Evolutionary conservation across 2,329 filamentous ascomycete genomes (phyloP).

Genomic region (Xylaria sp.): DNA sequence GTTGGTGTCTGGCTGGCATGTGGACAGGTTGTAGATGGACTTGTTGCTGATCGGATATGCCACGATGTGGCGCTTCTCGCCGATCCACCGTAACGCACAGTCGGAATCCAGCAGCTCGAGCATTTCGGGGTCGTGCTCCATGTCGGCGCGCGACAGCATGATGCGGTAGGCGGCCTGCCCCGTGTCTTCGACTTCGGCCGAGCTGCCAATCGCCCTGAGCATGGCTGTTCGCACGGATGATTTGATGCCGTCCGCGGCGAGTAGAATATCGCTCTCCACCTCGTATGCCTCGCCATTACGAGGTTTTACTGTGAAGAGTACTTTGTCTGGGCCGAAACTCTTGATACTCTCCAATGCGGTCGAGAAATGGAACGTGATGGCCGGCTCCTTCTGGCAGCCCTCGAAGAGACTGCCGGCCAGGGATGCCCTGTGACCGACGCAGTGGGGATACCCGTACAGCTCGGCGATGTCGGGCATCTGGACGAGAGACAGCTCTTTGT

Average conservation of each 20-base stretch:
- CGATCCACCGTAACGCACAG: slow-evolving; percentile 79
- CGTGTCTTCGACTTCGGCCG: slow-evolving; percentile 71
- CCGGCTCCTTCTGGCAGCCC: slow-evolving; percentile 71
- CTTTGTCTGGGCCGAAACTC: slow-evolving; percentile 64
- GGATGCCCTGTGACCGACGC: slow-evolving; percentile 80
- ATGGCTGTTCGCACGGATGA: slow-evolving; percentile 63
- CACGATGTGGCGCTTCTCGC: slow-evolving; percentile 79
- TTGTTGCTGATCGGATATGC: slow-evolving; percentile 79
- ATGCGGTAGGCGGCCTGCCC: slow-evolving; percentile 83
- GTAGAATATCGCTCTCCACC: slow-evolving; percentile 64
- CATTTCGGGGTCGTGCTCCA: slow-evolving; percentile 74
- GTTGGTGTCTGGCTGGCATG: slow-evolving; percentile 70
- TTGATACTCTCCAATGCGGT: slow-evolving; percentile 66
- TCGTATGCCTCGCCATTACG: slow-evolving; percentile 65
- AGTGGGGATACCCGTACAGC: slow-evolving; percentile 80
- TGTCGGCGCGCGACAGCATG: slow-evolving; percentile 75
- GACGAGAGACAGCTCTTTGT: slow-evolving; percentile 77
- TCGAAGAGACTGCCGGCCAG: slow-evolving; percentile 76
- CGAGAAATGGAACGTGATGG: slow-evolving; percentile 76
- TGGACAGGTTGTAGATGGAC: slow-evolving; percentile 72
- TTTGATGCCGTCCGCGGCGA: slow-evolving; percentile 68
- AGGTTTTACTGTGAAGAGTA: slow-evolving; percentile 69
- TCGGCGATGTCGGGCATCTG: slow-evolving; percentile 73
- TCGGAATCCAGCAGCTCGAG: slow-evolving; percentile 74
- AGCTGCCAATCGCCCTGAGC: slow-evolving; percentile 62